phyloP scores from a whole-genome alignment of 495 filamentous ascomycete species.

The Chaetomium tenue region DNA sequence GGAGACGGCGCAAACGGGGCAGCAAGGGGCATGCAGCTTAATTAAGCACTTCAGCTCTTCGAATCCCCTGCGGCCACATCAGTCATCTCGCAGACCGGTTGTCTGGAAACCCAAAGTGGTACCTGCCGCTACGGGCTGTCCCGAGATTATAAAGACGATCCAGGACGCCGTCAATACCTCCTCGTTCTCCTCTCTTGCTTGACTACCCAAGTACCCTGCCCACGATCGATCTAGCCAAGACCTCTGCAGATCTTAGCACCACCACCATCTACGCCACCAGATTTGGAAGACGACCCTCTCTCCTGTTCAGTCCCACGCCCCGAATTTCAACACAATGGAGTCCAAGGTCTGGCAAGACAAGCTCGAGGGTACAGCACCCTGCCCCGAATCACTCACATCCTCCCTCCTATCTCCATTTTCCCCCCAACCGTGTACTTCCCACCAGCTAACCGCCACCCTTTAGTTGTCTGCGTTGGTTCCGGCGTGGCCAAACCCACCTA shows the following conservation, averaged over 20 bases:
- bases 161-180: conserved; percentile 20
- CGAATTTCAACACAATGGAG: conserved; percentile 22
- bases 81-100: conserved; percentile 24
- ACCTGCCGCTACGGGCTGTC: conserved; percentile 15
- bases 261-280: background rate
- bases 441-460: background rate
- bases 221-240: conserved; percentile 1
- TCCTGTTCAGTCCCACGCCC: background rate
- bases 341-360: conserved; percentile 32
- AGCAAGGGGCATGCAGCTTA: conserved; percentile 19
- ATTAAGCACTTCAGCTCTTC: conserved; percentile 31
- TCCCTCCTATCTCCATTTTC: background rate
- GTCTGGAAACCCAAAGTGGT: conserved; percentile 17
- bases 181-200: conserved; percentile 6
- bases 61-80: conserved; percentile 49
- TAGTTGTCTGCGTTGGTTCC: conserved; percentile 60
- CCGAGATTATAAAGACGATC: conserved; percentile 22
- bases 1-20: conserved; percentile 21
- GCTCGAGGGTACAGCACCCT: conserved; percentile 29
- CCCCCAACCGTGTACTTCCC: conserved; percentile 8
- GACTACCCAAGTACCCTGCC: background rate
- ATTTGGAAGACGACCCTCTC: background rate
- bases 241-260: background rate
- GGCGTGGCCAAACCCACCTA: conserved; percentile 60
- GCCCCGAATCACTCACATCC: background rate